Evolutionary conservation across 202 grass and related monocot species (phyloP).

Genomic region (Carex arenaria): DNA sequence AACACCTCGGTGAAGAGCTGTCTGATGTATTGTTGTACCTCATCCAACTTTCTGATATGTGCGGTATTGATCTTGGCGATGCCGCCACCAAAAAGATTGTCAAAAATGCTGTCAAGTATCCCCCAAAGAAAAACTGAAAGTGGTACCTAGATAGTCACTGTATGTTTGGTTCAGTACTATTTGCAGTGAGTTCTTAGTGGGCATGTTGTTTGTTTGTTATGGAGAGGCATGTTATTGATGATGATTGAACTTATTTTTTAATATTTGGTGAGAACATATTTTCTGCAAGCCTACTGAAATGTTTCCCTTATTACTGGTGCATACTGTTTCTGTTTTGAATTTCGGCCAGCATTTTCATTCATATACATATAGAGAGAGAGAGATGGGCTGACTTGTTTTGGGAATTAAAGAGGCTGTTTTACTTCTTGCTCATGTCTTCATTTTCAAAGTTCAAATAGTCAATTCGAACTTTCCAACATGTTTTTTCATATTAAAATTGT

Average conservation of each 20-base stretch:
- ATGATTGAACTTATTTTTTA: not conserved
- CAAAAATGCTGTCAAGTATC: slow-evolving; percentile 79
- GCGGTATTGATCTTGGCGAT: slow-evolving; percentile 68
- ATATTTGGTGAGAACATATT: not conserved
- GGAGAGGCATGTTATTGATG: not conserved
- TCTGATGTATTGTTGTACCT: slow-evolving; percentile 82
- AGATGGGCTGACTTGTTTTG: too few relatives aligned
- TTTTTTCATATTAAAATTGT: too few relatives aligned
- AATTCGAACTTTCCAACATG: too few relatives aligned
- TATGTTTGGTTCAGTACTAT: not conserved
- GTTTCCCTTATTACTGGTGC: not conserved
- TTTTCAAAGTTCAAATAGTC: too few relatives aligned
- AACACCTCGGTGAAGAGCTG: slow-evolving; percentile 83
- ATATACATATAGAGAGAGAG: not conserved
- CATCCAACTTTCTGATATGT: slow-evolving; percentile 71
- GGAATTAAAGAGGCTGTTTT: too few relatives aligned
- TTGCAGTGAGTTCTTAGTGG: not conserved
- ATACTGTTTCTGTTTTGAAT: not conserved
- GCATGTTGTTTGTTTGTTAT: not conserved
- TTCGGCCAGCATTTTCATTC: not conserved
- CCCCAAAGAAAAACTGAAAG: slow-evolving; percentile 18
- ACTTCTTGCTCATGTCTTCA: too few relatives aligned
- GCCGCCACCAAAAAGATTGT: slow-evolving; percentile 69
- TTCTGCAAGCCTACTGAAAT: not conserved
- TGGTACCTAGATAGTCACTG: not conserved